Evolutionary conservation across 1,139 yeast genomes (phyloP).

Genomic region (Suhomyces bolitotheri): DNA sequence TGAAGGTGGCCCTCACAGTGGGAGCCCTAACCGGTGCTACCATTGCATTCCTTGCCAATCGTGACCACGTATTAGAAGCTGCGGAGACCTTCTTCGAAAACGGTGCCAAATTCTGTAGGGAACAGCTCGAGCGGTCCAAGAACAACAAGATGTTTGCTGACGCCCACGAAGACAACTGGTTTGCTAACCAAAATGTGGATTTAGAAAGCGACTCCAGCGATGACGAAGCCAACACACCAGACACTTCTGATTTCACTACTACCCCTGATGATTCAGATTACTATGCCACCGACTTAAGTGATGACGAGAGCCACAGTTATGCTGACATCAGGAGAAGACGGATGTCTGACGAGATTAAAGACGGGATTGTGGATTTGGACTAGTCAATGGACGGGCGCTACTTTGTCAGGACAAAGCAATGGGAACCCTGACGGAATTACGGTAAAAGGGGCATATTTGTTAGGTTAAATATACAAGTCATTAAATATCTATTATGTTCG

Average conservation of each 20-base stretch:
- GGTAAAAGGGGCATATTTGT: too few relatives aligned
- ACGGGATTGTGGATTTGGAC: constrained; percentile 2
- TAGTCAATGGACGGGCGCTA: too few relatives aligned
- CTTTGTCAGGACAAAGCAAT: neutral
- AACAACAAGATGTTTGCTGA: constrained; percentile 30
- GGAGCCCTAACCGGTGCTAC: constrained; percentile 46
- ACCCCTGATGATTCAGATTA: constrained; percentile 7
- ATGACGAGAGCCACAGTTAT: constrained; percentile 7
- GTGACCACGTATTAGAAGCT: constrained; percentile 33
- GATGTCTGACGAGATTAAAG: constrained; percentile 11
- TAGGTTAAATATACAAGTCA: too few relatives aligned
- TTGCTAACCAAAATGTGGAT: constrained; percentile 14
- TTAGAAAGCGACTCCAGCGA: constrained; percentile 8
- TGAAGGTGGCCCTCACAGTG: constrained; percentile 39
- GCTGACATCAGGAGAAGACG: constrained; percentile 1
- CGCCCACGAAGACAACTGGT: constrained; percentile 28
- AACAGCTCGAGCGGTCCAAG: constrained; percentile 26
- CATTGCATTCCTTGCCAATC: constrained; percentile 36
- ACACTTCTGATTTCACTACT: constrained; percentile 8
- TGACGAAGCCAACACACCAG: constrained; percentile 14
- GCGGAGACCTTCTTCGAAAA: constrained; percentile 35
- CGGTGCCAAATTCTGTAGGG: constrained; percentile 39
- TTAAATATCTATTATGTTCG: too few relatives aligned
- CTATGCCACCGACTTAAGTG: constrained; percentile 2
- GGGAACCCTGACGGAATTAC: too few relatives aligned